Evolutionary conservation across 331 rosid species (phyloP), one percentile per base, ranked within the genome.

Genomic region (Quercus lobata): DNA sequence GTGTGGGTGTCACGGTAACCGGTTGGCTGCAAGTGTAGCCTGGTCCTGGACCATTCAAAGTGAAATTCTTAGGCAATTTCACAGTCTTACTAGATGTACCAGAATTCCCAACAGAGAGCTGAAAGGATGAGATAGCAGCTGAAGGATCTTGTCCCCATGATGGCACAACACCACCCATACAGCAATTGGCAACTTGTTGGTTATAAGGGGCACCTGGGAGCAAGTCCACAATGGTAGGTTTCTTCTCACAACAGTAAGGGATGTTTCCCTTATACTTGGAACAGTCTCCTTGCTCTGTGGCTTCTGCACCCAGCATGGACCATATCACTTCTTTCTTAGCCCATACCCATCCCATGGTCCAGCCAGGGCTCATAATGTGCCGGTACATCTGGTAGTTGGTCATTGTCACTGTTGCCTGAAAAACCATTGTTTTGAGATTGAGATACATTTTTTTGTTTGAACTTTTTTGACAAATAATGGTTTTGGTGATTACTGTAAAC

Each of bases 111-210:
- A 95, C 87, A 77, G 98, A 90, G 4, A 95, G 17, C 81, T 93
- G 98, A 86, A 95, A 95, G 69, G 99, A 79, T 3, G 98, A 93
- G 83, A 91, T 82, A 35, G 98, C 83, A 73, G 90, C 82, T 57
- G 90, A 72, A 71, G 99, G 99, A 44, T 95, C 98, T 86, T 95
- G 99, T n/a, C 98, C 99, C 98, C 96, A 93, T 57, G 99, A 91
- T 6, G 91, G 75, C 30, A 95, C 82, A 37, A 95, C 99, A 21
- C 97, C 98, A 78, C 99, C 98, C 81, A 91, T 93, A 80, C 99
- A 95, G 49, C 99, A 95, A 79, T 95, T 93, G 49, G 89, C 1
- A 83, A 85, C 91, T 69, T 95, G 99, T 70, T 93, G 98, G 57
- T 95, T 95, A 92, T 95, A 93, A 81, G 99, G 97, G 7, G 88